These are phyloP conservation scores for Oryza meridionalis DNA, from an alignment of 176 grass and related monocot species.

Conservation along the genomic window DNA sequence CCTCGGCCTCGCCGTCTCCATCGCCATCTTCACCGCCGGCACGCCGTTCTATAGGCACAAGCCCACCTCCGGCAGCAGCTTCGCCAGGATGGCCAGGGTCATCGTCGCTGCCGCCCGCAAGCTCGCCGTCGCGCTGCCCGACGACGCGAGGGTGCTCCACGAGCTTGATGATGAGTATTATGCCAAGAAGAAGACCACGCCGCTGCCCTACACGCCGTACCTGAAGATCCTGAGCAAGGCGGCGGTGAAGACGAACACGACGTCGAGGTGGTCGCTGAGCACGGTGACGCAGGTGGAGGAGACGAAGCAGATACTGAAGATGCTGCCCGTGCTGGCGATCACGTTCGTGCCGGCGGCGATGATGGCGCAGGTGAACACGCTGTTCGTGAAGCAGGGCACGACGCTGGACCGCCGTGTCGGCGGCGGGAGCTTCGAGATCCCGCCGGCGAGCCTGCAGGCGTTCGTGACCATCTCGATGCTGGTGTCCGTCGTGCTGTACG, in stretches of 20 bases:
- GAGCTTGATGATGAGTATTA: conserved; percentile 62
- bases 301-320: conserved; percentile 87
- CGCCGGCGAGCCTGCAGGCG: conserved; percentile 70
- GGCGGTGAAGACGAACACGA: conserved; percentile 53
- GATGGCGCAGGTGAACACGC: conserved; percentile 79
- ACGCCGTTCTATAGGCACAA: conserved; percentile 87
- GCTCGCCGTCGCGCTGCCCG: conserved; percentile 29
- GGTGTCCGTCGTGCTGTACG: conserved; percentile 71
- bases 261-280: conserved; percentile 69
- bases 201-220: conserved; percentile 51
- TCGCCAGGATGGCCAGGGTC: conserved; percentile 77
- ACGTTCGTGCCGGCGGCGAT: conserved; percentile 76
- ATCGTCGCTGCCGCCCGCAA: conserved; percentile 63
- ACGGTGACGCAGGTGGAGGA: conserved; percentile 93
- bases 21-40: conserved; percentile 70
- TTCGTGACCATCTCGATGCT: conserved; percentile 94
- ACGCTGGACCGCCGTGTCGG: conserved; percentile 77
- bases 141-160: conserved; percentile 65
- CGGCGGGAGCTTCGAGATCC: conserved; percentile 56
- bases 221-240: conserved; percentile 63
- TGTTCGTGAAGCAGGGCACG: conserved; percentile 94
- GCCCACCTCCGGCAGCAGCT: conserved; percentile 68
- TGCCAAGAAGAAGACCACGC: conserved; percentile 43
- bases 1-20: conserved; percentile 65
- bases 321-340: conserved; percentile 73